phyloP scores from a whole-genome alignment of 495 filamentous ascomycete genomes.

The Neurospora sublineolata region DNA sequence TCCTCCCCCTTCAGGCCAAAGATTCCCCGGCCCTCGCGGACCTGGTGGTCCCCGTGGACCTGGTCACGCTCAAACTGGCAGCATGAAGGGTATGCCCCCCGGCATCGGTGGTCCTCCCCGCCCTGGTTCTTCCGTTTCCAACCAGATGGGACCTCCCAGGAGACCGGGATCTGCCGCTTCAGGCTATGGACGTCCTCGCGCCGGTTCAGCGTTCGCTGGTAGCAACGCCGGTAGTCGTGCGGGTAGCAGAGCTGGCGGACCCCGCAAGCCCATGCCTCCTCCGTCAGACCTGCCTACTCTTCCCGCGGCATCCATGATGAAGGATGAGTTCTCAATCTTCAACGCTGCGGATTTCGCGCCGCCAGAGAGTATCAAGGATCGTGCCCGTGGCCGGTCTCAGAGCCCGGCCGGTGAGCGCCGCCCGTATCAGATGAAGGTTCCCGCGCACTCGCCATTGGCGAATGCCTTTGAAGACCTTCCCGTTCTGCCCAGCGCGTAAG shows the following conservation, averaged over 20 bases:
- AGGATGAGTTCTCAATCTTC: slow-evolving; percentile 65
- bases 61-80: slow-evolving; percentile 26
- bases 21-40: slow-evolving; percentile 41
- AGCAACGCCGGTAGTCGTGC: slow-evolving; percentile 16
- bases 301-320: slow-evolving; percentile 77
- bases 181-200: slow-evolving; percentile 37
- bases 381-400: slow-evolving; percentile 61
- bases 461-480: slow-evolving; percentile 81
- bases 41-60: slow-evolving; percentile 15
- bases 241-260: slow-evolving; percentile 21
- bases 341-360: slow-evolving; percentile 79
- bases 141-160: slow-evolving; percentile 22
- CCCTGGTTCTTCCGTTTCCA: slow-evolving; percentile 33
- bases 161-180: slow-evolving; percentile 63
- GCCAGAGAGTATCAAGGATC: slow-evolving; percentile 54
- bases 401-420: slow-evolving; percentile 66
- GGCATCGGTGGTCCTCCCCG: slow-evolving; percentile 28
- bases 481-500: slow-evolving; percentile 83
- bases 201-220: slow-evolving; percentile 25
- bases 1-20: slow-evolving; percentile 71
- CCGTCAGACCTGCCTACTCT: slow-evolving; percentile 63
- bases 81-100: slow-evolving; percentile 14
- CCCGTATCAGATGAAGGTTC: slow-evolving; percentile 59
- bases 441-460: slow-evolving; percentile 62
- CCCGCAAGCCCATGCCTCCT: slow-evolving; percentile 54